phyloP scores from a whole-genome alignment of 495 filamentous ascomycete genomes.

The Evansstolkia leycettana region DNA sequence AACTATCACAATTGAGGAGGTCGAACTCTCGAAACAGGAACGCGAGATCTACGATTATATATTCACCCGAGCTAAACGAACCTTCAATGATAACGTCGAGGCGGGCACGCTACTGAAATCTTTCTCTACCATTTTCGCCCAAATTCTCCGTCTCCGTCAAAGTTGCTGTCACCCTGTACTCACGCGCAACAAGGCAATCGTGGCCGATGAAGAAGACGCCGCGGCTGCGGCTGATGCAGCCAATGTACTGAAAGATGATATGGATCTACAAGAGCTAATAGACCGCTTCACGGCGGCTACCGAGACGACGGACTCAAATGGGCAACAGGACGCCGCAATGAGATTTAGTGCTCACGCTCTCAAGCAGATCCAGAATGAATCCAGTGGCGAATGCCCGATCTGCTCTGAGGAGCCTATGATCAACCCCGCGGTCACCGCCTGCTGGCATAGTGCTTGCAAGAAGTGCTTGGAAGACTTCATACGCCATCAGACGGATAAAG shows the following conservation, averaged over 20 bases:
- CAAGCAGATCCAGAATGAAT: constrained; percentile 80
- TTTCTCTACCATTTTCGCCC: constrained; percentile 92
- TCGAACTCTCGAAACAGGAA: constrained; percentile 74
- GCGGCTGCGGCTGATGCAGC: constrained; percentile 65
- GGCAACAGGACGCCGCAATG: constrained; percentile 15
- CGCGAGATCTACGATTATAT: constrained; percentile 87
- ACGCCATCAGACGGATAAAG: constrained; percentile 67
- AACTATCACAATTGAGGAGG: constrained; percentile 67
- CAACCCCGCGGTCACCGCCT: constrained; percentile 84
- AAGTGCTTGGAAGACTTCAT: constrained; percentile 81
- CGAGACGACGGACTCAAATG: constrained; percentile 40
- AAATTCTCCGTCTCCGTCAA: constrained; percentile 88
- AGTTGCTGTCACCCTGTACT: constrained; percentile 88
- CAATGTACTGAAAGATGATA: constrained; percentile 81
- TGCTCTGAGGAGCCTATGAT: constrained; percentile 92
- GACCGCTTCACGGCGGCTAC: constrained; percentile 63
- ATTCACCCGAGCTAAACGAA: constrained; percentile 66
- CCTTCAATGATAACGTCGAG: constrained; percentile 75
- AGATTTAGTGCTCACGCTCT: constrained; percentile 80
- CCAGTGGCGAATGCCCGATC: constrained; percentile 81
- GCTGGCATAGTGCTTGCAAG: constrained; percentile 95
- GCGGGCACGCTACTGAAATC: constrained; percentile 87
- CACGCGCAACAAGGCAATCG: constrained; percentile 69
- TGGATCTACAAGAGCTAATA: constrained; percentile 83
- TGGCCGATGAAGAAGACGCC: constrained; percentile 80